These are phyloP conservation scores for Hanseniaspora uvarum DNA, from an alignment of 1,139 yeast genomes.

Conservation along the genomic window DNA sequence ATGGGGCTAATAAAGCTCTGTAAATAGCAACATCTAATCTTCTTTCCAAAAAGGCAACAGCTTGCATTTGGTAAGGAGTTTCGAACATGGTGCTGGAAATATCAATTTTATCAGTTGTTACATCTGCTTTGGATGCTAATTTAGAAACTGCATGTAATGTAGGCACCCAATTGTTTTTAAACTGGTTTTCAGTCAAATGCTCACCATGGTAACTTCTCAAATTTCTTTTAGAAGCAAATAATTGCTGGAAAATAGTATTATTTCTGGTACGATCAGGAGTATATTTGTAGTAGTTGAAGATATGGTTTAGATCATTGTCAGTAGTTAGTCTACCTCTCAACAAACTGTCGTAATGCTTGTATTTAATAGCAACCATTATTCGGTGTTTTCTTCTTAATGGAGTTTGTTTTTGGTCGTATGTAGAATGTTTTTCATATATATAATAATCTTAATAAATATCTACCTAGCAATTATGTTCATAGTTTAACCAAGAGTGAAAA, in stretches of 20 bases:
- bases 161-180: conserved; percentile 62
- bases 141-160: conserved; percentile 77
- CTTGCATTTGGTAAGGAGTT: conserved; percentile 79
- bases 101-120: conserved; percentile 40
- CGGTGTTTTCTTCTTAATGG: background rate
- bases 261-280: conserved; percentile 39
- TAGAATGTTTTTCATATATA: too few relatives aligned
- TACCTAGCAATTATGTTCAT: too few relatives aligned
- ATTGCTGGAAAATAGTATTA: conserved; percentile 66
- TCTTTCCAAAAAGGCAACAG: conserved; percentile 78
- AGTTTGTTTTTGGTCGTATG: background rate
- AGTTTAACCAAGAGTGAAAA: background rate
- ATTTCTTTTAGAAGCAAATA: conserved; percentile 84
- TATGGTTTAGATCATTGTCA: conserved; percentile 83
- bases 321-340: conserved; percentile 72
- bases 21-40: conserved; percentile 82
- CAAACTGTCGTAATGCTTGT: conserved; percentile 37
- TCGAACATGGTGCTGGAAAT: conserved; percentile 37
- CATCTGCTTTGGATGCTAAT: conserved; percentile 36
- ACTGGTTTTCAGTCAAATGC: conserved; percentile 73
- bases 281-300: conserved; percentile 67
- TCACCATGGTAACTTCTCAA: conserved; percentile 96
- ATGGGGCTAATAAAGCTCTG: conserved; percentile 87
- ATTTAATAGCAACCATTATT: conserved; percentile 14
- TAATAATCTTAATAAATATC: too few relatives aligned